phyloP scores from a whole-genome alignment of 2,329 filamentous ascomycete species.

The Trichoderma polysporum region DNA sequence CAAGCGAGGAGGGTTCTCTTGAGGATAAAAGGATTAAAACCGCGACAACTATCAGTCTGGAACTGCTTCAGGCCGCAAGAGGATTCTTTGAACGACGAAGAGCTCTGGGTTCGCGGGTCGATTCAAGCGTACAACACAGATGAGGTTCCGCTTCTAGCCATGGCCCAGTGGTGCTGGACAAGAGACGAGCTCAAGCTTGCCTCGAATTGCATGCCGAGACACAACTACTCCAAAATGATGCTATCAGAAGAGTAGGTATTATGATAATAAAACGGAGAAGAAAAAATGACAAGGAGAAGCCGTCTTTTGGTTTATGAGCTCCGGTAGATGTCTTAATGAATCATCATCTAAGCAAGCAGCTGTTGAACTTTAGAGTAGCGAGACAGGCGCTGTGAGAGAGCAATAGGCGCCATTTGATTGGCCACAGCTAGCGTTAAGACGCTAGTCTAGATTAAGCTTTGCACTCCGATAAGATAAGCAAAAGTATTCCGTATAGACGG shows the following conservation, averaged over 20 bases:
- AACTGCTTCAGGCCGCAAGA: neutral
- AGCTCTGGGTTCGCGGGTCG: neutral
- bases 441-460: neutral
- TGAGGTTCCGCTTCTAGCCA: slow-evolving; percentile 8
- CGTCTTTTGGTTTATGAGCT: neutral
- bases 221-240: neutral
- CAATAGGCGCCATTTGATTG: slow-evolving; percentile 11
- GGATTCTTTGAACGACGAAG: neutral
- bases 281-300: neutral
- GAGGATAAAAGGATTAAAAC: neutral
- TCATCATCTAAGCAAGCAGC: neutral
- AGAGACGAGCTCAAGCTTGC: neutral
- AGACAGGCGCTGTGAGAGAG: neutral
- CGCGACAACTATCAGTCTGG: neutral
- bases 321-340: neutral
- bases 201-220: neutral
- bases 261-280: neutral
- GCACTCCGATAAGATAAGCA: slow-evolving; percentile 15
- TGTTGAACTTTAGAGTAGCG: neutral
- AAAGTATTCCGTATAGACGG: neutral
- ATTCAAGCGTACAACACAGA: neutral
- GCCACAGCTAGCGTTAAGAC: neutral
- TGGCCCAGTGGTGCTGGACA: neutral
- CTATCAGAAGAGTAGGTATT: neutral
- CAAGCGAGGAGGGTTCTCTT: neutral